Evolutionary conservation across 495 filamentous ascomycete species (phyloP), one percentile per base, ranked within the genome.

Genomic region (Aspergillus taichungensis): DNA sequence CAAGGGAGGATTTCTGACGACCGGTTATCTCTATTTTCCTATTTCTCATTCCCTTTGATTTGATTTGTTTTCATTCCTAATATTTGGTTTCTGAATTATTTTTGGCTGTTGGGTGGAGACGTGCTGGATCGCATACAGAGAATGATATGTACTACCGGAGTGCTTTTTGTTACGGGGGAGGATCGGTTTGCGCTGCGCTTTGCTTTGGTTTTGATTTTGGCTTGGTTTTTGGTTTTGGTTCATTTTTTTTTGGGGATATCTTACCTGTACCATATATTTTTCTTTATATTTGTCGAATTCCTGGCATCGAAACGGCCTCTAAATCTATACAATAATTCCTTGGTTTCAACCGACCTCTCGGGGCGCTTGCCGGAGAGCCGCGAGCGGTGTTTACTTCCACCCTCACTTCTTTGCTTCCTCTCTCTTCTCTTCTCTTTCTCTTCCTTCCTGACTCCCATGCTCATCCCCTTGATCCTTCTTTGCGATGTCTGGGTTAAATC

Each of bases 401-500:
- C 18, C 18, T 24, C 18, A 2, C 18, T 34, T 27, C 32, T 36
- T 35, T 34, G 30, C 27, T 38, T 30, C 37, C 30, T 28, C 42
- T 37, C 35, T 37, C 27, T 32, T 43, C 45, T 43, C 42, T 51
- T 41, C 46, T 47, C 38, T 42, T 46, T 42, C 52, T 46, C 46
- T 43, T 51, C 52, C 31, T 50, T 35, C 37, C 43, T 37, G 43
- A 54, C 55, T 53, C 49, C 51, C 56, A 58, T 63, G 52, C 49
- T 46, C 53, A 53, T 53, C 48, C 44, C 57, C 42, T 50, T 53
- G 42, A 60, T 56, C 40, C 50, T 54, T 44, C 57, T 62, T 43
- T 66, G 62, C 64, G 52, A 77, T 77, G 74, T 71, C 74, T 69
- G 71, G 66, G 59, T 73, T 63, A 57, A 77, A 77, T 72, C 74